A percentile compares a stretch with the other conserved stretches of the same genome.
These are phyloP conservation scores for Syzygium oleosum DNA, from an alignment of 345 rosid species.

Conservation along the genomic window DNA sequence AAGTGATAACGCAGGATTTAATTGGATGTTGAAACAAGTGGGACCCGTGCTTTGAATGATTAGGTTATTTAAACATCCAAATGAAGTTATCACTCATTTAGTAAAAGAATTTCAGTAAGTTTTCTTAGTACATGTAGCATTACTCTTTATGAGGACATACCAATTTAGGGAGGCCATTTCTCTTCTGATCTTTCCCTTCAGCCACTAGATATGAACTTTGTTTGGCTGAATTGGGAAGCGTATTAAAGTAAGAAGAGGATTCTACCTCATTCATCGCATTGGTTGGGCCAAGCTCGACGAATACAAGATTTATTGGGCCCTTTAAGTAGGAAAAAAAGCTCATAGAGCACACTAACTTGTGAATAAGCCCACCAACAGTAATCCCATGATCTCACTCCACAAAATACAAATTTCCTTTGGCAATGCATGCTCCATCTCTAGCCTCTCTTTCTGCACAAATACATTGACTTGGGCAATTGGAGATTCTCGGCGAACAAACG, in stretches of 20 bases:
- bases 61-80: background rate
- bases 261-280: background rate
- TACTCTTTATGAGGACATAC: background rate
- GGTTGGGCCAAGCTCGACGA: background rate
- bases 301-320: background rate
- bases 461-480: background rate
- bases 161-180: background rate
- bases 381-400: background rate
- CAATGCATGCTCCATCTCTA: background rate
- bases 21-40: background rate
- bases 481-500: background rate
- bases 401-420: background rate
- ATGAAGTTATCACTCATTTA: background rate
- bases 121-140: background rate
- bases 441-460: background rate
- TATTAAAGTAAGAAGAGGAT: background rate
- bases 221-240: background rate
- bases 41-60: background rate
- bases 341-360: background rate
- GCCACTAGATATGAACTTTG: background rate
- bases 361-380: background rate
- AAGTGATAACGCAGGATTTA: background rate
- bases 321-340: background rate
- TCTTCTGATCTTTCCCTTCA: background rate
- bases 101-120: background rate